Evolutionary conservation across 306 rosid genomes (phyloP).

Genomic region (Cucumis hystrix): DNA sequence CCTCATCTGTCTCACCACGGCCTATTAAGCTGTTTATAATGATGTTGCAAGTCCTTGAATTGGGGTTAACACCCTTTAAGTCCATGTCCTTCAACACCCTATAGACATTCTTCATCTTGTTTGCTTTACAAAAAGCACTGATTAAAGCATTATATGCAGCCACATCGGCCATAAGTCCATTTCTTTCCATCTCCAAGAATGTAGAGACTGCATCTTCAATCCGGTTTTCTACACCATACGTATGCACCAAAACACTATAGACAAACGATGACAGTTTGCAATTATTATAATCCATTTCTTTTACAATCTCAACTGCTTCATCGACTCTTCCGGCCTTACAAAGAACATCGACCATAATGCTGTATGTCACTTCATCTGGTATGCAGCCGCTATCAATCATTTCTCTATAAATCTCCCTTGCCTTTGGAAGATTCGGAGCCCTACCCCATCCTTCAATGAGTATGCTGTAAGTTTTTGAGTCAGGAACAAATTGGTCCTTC

Average conservation of each 20-base stretch:
- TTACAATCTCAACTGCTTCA: slow-evolving; percentile 59
- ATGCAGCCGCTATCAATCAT: slow-evolving; percentile 51
- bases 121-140: slow-evolving; percentile 54
- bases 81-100: slow-evolving; percentile 65
- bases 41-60: slow-evolving; percentile 63
- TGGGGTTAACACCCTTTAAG: slow-evolving; percentile 33
- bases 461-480: slow-evolving; percentile 62
- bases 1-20: slow-evolving; percentile 44
- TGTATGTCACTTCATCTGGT: slow-evolving; percentile 77
- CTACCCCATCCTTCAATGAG: slow-evolving; percentile 84
- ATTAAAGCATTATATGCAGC: slow-evolving; percentile 71
- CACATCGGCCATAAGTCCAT: slow-evolving; percentile 53
- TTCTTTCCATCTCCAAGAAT: slow-evolving; percentile 63
- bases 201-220: slow-evolving; percentile 72
- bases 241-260: slow-evolving; percentile 63
- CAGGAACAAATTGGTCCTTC: slow-evolving; percentile 52
- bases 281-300: slow-evolving; percentile 45
- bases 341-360: slow-evolving; percentile 74
- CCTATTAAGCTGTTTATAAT: slow-evolving; percentile 51
- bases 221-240: slow-evolving; percentile 60
- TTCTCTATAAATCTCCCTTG: slow-evolving; percentile 58
- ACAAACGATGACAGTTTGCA: slow-evolving; percentile 59
- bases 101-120: slow-evolving; percentile 43
- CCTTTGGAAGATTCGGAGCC: slow-evolving; percentile 71
- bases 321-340: slow-evolving; percentile 84